Conservation (phyloP, 495 filamentous ascomycete species). For the Daldinia loculata region DNA sequence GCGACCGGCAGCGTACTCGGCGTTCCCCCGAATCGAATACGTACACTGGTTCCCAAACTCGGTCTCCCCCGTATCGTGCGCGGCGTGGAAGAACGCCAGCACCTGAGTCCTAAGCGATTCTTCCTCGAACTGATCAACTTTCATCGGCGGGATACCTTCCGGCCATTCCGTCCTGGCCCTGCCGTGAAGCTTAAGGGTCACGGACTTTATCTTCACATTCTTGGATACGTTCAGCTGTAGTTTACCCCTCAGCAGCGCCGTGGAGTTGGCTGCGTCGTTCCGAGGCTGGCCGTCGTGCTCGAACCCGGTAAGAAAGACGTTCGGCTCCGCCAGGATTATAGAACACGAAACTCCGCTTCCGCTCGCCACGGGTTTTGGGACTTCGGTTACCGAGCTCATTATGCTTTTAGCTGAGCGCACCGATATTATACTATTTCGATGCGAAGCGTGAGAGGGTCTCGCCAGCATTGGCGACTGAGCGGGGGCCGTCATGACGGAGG, state of each 20-base stretch:
- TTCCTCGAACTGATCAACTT: conserved; percentile 83
- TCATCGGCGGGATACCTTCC: conserved; percentile 93
- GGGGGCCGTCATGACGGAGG: conserved; percentile 40
- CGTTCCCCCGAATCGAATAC: conserved; percentile 49
- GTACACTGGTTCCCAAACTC: conserved; percentile 69
- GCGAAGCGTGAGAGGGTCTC: conserved; percentile 35
- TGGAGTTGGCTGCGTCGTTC: conserved; percentile 63
- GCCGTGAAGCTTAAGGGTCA: conserved; percentile 85
- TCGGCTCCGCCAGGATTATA: conserved; percentile 85
- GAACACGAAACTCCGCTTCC: conserved; percentile 77
- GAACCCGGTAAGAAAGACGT: conserved; percentile 89
- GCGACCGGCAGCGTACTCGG: conserved; percentile 34
- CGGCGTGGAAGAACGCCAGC: conserved; percentile 84
- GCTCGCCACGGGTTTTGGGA: conserved; percentile 75
- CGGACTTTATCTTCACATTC: conserved; percentile 92
- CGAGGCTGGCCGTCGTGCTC: conserved; percentile 77
- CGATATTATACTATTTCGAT: conserved; percentile 56
- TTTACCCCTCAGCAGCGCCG: conserved; percentile 86
- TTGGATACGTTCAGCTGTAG: conserved; percentile 85
- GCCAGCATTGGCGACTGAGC: conserved; percentile 35
- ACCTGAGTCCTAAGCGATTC: conserved; percentile 78
- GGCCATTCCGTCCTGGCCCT: conserved; percentile 95
- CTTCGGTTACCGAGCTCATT: conserved; percentile 54
- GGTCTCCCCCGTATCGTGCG: conserved; percentile 62
- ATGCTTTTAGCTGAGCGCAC: conserved; percentile 55